Conservation (phyloP, 148 eudicot genomes). For the Rheum nobile region DNA sequence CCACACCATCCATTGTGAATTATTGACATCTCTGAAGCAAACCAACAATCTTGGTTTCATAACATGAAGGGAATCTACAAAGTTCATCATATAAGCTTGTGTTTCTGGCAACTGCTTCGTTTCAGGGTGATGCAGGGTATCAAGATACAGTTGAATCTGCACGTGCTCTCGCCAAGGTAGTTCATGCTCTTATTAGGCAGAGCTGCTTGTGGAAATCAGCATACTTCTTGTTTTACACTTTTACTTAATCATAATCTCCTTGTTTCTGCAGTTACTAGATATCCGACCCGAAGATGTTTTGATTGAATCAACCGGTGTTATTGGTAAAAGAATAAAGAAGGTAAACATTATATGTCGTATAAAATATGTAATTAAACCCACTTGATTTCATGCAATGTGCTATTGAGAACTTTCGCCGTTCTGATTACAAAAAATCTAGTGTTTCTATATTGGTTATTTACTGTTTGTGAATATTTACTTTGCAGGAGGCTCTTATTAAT, state of each 20-base stretch:
- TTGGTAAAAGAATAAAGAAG: constrained; percentile 96
- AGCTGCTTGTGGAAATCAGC: background rate
- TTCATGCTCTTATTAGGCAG: background rate
- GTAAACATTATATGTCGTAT: constrained; percentile 19
- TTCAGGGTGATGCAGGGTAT: constrained; percentile 92
- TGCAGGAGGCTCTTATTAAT: constrained; percentile 82
- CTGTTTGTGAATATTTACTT: background rate
- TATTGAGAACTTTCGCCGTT: too few relatives aligned
- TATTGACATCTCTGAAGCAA: background rate
- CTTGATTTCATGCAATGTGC: background rate
- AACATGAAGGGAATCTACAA: background rate
- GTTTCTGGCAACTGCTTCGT: constrained; percentile 5
- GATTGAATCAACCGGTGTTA: constrained; percentile 97
- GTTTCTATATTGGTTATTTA: background rate
- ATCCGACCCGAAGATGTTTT: constrained; percentile 59
- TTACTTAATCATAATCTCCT: background rate
- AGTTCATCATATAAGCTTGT: background rate
- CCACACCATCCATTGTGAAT: background rate
- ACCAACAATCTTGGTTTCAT: background rate
- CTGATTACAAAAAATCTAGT: background rate
- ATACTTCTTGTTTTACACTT: background rate
- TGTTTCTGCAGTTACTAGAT: constrained; percentile 44
- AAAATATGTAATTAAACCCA: background rate
- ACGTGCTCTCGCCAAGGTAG: constrained; percentile 67
- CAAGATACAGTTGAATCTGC: constrained; percentile 86